Evolutionary conservation across 495 filamentous ascomycete species (phyloP), one percentile per base, ranked within the genome.

Genomic region (Parmelia sp.): DNA sequence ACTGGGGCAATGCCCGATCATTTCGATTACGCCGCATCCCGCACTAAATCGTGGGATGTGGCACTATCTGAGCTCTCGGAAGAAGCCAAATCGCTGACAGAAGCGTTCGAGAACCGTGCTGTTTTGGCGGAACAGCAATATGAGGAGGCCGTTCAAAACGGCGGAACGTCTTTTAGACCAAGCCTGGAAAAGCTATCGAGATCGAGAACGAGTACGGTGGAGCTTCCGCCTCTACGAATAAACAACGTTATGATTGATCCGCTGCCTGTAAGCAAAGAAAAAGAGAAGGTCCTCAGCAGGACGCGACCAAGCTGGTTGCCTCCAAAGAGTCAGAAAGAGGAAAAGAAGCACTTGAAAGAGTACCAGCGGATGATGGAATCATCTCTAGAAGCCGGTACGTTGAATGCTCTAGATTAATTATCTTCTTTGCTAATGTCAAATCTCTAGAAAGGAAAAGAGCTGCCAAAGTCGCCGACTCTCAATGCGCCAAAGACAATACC

Each of bases 231-330:
- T 19, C 72, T 96, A 23, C 86, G 90, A 61, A 88, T 89, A 64
- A 88, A 88, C 21, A 93, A 96, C 71, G 87, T 95, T 57, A 93
- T 97, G 89, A 95, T 97, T 65, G 94, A 98, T 73, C 94, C 94
- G 11, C 76, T 98, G 63, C 95, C 93, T 3, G 87, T 96, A 42
- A 96, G 92, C 69, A 95, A 92, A 76, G 94, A 98, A 79, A 98
- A 98, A 75, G 91, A 96, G 68, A 91, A 89, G 47, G 89, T 96
- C 9, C 77, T 98, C 25, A 91, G 90, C 27, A 82, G 95, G 49
- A 98, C 94, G 17, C 84, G 94, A 35, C 94, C 94, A 0, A 93
- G 89, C 45, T 98, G 94, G 94, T 79, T 98, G 21, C 94, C 94
- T 10, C 94, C 94, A 0, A 97, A 98, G 75, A 86, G 90, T 65